These are phyloP conservation scores for Leonotis leonurus DNA, from an alignment of 257 asterid genomes.

Conservation along the genomic window DNA sequence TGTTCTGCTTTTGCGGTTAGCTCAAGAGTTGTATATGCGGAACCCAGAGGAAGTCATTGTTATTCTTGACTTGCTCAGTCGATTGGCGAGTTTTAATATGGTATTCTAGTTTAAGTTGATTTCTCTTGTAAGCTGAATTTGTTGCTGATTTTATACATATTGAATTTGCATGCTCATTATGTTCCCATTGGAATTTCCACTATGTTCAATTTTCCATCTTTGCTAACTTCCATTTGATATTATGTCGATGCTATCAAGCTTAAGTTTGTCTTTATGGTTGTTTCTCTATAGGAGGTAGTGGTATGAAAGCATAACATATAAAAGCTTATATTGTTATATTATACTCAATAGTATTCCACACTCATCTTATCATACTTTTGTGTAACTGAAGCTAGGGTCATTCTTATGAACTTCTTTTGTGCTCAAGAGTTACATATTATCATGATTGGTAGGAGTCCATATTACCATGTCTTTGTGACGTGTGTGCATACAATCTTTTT, in stretches of 20 bases:
- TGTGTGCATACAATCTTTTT: not conserved
- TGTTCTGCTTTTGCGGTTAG: conserved; percentile 70
- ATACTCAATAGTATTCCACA: not conserved
- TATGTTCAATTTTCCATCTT: not conserved
- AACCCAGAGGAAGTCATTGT: conserved; percentile 45
- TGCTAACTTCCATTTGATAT: conserved; percentile 7
- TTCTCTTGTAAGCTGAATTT: conserved; percentile 2
- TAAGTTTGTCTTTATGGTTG: not conserved
- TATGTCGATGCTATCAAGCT: not conserved
- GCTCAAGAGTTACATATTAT: not conserved
- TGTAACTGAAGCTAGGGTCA: not conserved
- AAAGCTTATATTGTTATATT: not conserved
- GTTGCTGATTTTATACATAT: not conserved
- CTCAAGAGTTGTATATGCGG: conserved; percentile 47
- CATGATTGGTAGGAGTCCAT: not conserved
- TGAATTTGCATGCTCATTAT: conserved; percentile 12
- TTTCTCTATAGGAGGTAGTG: not conserved
- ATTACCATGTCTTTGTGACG: not conserved
- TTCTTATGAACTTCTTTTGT: not conserved
- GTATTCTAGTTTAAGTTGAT: conserved; percentile 36
- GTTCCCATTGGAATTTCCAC: not conserved
- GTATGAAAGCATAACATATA: not conserved
- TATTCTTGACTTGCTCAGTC: conserved; percentile 71
- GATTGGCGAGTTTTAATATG: conserved; percentile 66
- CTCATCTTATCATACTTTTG: not conserved